Conservation (phyloP, 768 basidiomycete species). For the Tephrocybe sp. region DNA sequence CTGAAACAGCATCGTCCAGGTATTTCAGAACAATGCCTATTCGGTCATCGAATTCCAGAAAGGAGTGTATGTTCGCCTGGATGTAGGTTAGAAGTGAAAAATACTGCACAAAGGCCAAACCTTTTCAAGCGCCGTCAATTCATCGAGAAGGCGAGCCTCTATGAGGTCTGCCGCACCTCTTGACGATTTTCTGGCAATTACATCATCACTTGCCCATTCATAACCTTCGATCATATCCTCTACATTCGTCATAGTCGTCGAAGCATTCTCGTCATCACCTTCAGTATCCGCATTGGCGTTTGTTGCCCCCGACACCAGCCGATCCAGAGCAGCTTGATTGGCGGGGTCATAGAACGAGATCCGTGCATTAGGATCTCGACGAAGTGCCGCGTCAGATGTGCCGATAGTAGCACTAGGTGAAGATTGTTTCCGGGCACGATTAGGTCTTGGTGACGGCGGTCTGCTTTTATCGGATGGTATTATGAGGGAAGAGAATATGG, state of each 20-base stretch:
- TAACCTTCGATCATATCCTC: constrained; percentile 99
- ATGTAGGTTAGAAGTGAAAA: constrained; percentile 1
- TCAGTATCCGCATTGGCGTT: constrained; percentile 45
- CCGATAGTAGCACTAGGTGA: constrained; percentile 26
- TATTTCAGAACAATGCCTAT: constrained; percentile 81
- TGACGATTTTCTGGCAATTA: constrained; percentile 61
- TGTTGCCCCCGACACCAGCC: constrained; percentile 52
- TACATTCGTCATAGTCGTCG: constrained; percentile 85
- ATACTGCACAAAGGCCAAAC: constrained; percentile 36
- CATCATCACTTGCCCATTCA: constrained; percentile 88
- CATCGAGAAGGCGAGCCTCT: constrained; percentile 84
- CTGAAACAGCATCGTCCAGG: constrained; percentile 84
- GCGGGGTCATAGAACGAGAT: constrained; percentile 82
- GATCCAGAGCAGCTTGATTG: constrained; percentile 72
- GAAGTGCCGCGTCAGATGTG: constrained; percentile 33
- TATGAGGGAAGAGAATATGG: constrained; percentile 15
- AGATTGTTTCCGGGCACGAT: constrained; percentile 27
- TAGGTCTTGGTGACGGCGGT: constrained; percentile 24
- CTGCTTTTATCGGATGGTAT: constrained; percentile 20
- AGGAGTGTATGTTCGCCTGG: constrained; percentile 96
- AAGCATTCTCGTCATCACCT: constrained; percentile 69
- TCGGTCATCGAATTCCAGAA: constrained; percentile 93
- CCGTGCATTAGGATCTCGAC: constrained; percentile 65
- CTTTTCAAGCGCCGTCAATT: constrained; percentile 91
- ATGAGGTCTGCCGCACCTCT: constrained; percentile 86